A percentile compares a stretch with the other conserved stretches of the same genome.
Evolutionary conservation across 2,329 filamentous ascomycete species (phyloP).

Genomic region (Pestalotiopsis sp.): DNA sequence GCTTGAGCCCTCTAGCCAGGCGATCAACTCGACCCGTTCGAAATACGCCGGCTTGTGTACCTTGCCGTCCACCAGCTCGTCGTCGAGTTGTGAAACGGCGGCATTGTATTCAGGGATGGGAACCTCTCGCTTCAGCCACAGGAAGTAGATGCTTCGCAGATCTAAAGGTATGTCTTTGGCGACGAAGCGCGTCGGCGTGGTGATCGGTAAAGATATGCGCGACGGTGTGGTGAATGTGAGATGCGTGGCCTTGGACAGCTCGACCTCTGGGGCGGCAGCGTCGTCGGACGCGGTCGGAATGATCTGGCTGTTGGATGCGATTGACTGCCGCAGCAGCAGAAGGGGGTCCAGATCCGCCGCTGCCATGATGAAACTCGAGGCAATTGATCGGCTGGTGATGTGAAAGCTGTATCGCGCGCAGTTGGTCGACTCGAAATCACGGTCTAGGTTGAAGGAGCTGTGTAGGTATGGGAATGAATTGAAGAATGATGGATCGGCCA

Average conservation of each 20-base stretch:
- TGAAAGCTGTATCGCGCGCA: neutral
- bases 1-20: conserved; percentile 88
- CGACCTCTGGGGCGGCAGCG: conserved; percentile 61
- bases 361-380: conserved; percentile 50
- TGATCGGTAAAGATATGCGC: conserved; percentile 68
- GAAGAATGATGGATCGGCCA: neutral
- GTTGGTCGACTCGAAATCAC: neutral
- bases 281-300: conserved; percentile 75
- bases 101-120: conserved; percentile 91
- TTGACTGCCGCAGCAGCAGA: conserved; percentile 80
- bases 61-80: conserved; percentile 68
- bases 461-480: neutral
- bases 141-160: conserved; percentile 93
- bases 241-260: conserved; percentile 76
- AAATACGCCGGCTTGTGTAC: conserved; percentile 91
- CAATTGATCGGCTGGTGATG: neutral
- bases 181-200: conserved; percentile 80
- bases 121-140: conserved; percentile 91
- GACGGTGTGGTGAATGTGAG: conserved; percentile 70
- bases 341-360: conserved; percentile 73
- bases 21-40: conserved; percentile 87
- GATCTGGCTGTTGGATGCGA: conserved; percentile 70
- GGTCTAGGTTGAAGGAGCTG: neutral
- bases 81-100: conserved; percentile 78
- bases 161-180: conserved; percentile 78